phyloP scores from a whole-genome alignment of 2,329 filamentous ascomycete species.

The Chaetomium strumarium region DNA sequence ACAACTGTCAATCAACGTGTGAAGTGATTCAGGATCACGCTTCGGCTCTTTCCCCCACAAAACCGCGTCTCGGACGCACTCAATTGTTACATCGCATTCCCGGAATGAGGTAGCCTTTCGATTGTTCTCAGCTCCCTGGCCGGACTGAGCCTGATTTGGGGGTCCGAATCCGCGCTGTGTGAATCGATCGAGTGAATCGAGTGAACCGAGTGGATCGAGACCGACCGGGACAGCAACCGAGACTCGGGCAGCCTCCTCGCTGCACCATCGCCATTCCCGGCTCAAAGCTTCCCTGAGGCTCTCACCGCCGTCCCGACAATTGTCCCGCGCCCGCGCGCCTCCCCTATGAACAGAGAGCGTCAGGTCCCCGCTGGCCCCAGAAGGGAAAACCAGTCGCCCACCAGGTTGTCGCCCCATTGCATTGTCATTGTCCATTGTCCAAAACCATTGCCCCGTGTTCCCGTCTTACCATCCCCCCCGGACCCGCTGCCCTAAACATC shows the following conservation, averaged over 20 bases:
- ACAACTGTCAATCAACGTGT: slow-evolving; percentile 9
- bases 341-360: slow-evolving; percentile 49
- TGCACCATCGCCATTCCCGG: slow-evolving; percentile 5
- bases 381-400: slow-evolving; percentile 52
- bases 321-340: slow-evolving; percentile 17
- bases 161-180: slow-evolving; percentile 7
- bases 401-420: slow-evolving; percentile 41
- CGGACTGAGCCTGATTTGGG: slow-evolving; percentile 46
- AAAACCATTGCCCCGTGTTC: not conserved
- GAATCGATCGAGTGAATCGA: not conserved
- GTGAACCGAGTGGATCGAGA: not conserved
- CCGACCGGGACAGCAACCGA: not conserved
- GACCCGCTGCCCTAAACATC: not conserved
- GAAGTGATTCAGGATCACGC: slow-evolving; percentile 8
- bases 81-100: slow-evolving; percentile 20
- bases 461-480: not conserved
- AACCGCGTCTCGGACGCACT: slow-evolving; percentile 20
- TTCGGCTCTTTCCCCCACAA: slow-evolving; percentile 1
- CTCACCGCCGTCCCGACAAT: slow-evolving; percentile 19
- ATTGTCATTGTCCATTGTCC: too few relatives aligned
- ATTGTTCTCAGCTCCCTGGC: slow-evolving; percentile 54
- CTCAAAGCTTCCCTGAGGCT: slow-evolving; percentile 11
- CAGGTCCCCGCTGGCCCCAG: slow-evolving; percentile 53
- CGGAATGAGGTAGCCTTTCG: slow-evolving; percentile 55
- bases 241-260: not conserved